Base-by-base conservation (phyloP, 2,329 filamentous ascomycete genomes). In the Claviceps citrina region DNA sequence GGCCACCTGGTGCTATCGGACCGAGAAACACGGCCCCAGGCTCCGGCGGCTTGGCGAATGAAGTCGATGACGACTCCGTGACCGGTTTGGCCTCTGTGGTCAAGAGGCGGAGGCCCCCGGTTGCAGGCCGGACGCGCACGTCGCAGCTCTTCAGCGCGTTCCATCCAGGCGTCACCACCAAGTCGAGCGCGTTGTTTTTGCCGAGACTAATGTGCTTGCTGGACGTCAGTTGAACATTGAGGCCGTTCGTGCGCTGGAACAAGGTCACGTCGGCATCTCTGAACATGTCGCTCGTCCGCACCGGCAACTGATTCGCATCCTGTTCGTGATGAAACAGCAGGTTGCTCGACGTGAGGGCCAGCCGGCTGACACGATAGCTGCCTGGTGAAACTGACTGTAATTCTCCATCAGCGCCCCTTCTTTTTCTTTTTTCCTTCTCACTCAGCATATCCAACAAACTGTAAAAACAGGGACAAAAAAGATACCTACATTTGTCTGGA, bases 121-220 rank as follows among this genome's bases (percentile, higher is more conserved):
- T 82, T 1, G 74, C 74, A 2, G 76, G 70, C 41, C 72, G 73
- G 34, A 82, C 64, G 26, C 73, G 69, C 26, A 83, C 57, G 39
- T 79, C 75, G 39, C 71, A 78, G 16, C 53, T 67, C 25, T 56
- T 62, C 2, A 81, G 64, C 2, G 76, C 60, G 53, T 94, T 93
- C 71, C 80, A 81, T 1, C 86, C 87, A 9, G 78, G 77, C 9
- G 65, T 64, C 10, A 94, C 60, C 38, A 77, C 68, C 16, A 98
- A 64, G 43, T 93, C 83, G 0, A 96, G 65, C 1, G 75, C 78
- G 42, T 83, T 83, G 50, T 79, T 78, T 48, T 78, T 78, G 54
- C 93, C 84, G 5, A 98, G 73, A 45, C 89, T 78, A 19, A 93
- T 79, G 33, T 78, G 66, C 45, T 73, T 80, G 0, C 82, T 76